phyloP scores from a whole-genome alignment of 139 green algal species.

The Nannochloris sp. region DNA sequence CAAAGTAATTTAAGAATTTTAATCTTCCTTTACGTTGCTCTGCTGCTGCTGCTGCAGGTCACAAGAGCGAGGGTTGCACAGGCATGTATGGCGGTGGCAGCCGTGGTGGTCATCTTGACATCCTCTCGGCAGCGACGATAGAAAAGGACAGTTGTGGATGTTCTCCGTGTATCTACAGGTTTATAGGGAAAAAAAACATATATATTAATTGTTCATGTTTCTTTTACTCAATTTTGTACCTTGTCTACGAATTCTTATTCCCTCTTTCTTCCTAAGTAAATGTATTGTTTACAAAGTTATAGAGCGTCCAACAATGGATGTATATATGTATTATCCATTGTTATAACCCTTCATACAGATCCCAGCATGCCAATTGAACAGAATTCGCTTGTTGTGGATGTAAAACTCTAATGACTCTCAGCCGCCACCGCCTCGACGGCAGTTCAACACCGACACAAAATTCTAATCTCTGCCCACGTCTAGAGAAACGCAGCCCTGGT shows the following conservation, averaged over 20 bases:
- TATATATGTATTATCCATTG: too few species aligned
- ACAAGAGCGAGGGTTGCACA: background rate
- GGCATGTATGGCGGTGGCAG: background rate
- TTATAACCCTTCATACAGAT: constrained; percentile 26
- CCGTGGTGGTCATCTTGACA: background rate
- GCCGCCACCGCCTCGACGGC: constrained; percentile 25
- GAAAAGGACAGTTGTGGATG: too few species aligned
- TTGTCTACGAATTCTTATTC: too few species aligned
- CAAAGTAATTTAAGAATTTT: background rate
- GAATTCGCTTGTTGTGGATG: constrained; percentile 51
- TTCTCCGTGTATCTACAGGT: too few species aligned
- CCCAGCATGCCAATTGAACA: constrained; percentile 54
- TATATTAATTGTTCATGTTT: too few species aligned
- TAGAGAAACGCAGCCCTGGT: constrained; percentile 32
- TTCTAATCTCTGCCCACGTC: background rate
- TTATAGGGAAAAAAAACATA: too few species aligned
- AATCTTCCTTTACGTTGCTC: background rate
- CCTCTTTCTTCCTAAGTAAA: too few species aligned
- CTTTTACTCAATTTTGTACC: too few species aligned
- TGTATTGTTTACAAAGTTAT: too few species aligned
- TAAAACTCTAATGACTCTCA: constrained; percentile 34
- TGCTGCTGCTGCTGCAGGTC: background rate
- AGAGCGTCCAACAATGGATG: too few species aligned
- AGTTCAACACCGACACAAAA: background rate
- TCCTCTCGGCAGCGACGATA: background rate